Percentiles rank a stretch among this genome's conserved stretches.
phyloP scores from a whole-genome alignment of 2,329 filamentous ascomycete genomes.

The Sporothrix pallida region DNA sequence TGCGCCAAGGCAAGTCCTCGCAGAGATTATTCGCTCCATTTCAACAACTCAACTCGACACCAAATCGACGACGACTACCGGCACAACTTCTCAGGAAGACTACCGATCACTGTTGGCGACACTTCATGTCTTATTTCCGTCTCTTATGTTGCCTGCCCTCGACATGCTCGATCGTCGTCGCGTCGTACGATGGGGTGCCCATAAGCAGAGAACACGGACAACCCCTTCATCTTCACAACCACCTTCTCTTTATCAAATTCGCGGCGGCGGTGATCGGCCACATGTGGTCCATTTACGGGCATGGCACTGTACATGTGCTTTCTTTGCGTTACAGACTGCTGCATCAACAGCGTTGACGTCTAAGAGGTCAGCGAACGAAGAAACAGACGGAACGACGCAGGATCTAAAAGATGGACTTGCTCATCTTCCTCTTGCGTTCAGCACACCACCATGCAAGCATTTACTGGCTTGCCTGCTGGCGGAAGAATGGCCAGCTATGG shows the following conservation, averaged over 20 bases:
- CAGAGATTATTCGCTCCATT: slow-evolving; percentile 55
- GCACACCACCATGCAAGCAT: slow-evolving; percentile 74
- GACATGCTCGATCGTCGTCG: slow-evolving; percentile 83
- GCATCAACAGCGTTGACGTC: slow-evolving; percentile 22
- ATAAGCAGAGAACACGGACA: slow-evolving; percentile 30
- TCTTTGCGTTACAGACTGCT: slow-evolving; percentile 68
- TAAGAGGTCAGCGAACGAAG: slow-evolving; percentile 28
- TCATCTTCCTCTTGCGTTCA: slow-evolving; percentile 41
- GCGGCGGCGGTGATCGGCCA: slow-evolving; percentile 40
- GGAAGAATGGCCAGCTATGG: slow-evolving; percentile 67
- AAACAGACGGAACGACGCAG: slow-evolving; percentile 28
- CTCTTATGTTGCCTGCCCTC: slow-evolving; percentile 79
- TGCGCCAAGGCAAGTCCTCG: slow-evolving; percentile 54
- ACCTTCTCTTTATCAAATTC: slow-evolving; percentile 37
- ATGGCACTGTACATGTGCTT: slow-evolving; percentile 91
- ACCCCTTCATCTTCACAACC: not conserved
- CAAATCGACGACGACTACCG: not conserved
- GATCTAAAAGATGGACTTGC: slow-evolving; percentile 16
- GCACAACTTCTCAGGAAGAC: slow-evolving; percentile 36
- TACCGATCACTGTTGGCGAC: slow-evolving; percentile 69
- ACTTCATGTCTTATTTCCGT: slow-evolving; percentile 83
- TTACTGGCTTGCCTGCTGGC: slow-evolving; percentile 81
- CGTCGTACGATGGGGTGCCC: slow-evolving; percentile 60
- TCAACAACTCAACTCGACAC: slow-evolving; percentile 41
- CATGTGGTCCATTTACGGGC: slow-evolving; percentile 76